phyloP scores from a whole-genome alignment of 768 basidiomycete genomes.

The Rhodocollybia butyracea region DNA sequence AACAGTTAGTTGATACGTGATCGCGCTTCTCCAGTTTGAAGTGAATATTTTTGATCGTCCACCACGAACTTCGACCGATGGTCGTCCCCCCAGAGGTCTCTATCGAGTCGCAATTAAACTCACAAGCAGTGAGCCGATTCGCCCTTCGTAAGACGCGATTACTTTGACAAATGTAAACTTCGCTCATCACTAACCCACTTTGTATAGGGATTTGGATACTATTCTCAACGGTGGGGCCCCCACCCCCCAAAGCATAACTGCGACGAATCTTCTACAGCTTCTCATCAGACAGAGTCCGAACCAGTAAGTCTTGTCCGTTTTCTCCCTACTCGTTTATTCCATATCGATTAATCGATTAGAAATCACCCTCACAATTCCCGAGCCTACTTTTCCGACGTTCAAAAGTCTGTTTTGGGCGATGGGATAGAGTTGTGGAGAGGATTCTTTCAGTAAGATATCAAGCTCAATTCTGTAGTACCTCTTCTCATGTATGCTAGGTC shows the following conservation, averaged over 20 bases:
- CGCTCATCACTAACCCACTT: background rate
- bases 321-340: background rate
- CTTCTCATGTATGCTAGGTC: slow-evolving; percentile 27
- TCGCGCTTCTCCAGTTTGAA: background rate
- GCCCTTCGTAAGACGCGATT: slow-evolving; percentile 14
- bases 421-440: slow-evolving; percentile 46
- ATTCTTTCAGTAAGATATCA: slow-evolving; percentile 41
- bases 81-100: slow-evolving; percentile 26
- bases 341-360: slow-evolving; percentile 18
- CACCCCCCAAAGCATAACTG: slow-evolving; percentile 16
- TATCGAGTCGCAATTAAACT: slow-evolving; percentile 29
- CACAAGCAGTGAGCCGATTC: slow-evolving; percentile 33
- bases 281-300: slow-evolving; percentile 46
- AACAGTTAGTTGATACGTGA: background rate
- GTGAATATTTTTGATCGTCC: slow-evolving; percentile 10
- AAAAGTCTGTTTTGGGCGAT: slow-evolving; percentile 13
- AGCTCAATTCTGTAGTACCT: background rate
- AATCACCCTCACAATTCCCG: slow-evolving; percentile 41
- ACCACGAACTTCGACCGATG: too few relatives aligned
- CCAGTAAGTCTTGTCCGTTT: slow-evolving; percentile 26
- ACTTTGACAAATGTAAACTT: background rate
- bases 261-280: slow-evolving; percentile 45
- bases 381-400: slow-evolving; percentile 41
- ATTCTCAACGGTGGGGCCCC: background rate
- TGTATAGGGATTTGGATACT: background rate